These are phyloP conservation scores for Venturia pyrina DNA, from an alignment of 2,329 filamentous ascomycete genomes.

Conservation along the genomic window DNA sequence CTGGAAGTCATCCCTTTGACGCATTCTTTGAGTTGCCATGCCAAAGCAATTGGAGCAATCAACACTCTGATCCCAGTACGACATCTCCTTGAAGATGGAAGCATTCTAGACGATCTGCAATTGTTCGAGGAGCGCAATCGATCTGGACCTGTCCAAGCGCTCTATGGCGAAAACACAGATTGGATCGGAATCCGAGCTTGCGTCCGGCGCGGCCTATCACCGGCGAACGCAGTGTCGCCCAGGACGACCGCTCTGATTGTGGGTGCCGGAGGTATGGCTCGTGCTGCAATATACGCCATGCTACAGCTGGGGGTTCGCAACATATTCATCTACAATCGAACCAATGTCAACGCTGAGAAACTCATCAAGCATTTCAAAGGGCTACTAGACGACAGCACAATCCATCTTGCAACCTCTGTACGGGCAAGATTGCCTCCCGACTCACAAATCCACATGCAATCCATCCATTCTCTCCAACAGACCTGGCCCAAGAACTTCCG, in stretches of 20 bases:
- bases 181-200: constrained; percentile 72
- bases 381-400: constrained; percentile 25
- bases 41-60: constrained; percentile 63
- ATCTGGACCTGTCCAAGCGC: constrained; percentile 54
- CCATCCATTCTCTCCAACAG: constrained; percentile 49
- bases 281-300: constrained; percentile 69
- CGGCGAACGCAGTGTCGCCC: constrained; percentile 49
- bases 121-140: constrained; percentile 50
- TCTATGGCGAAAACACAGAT: constrained; percentile 73
- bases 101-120: constrained; percentile 43
- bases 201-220: constrained; percentile 61
- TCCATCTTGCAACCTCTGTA: background rate
- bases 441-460: constrained; percentile 35
- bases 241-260: constrained; percentile 44
- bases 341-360: constrained; percentile 53
- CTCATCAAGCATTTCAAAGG: constrained; percentile 62
- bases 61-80: constrained; percentile 68
- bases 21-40: constrained; percentile 59
- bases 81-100: constrained; percentile 42
- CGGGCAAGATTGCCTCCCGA: constrained; percentile 14
- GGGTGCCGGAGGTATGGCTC: constrained; percentile 63
- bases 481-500: constrained; percentile 55
- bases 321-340: constrained; percentile 67
- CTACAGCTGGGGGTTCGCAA: constrained; percentile 66
- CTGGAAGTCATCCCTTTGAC: constrained; percentile 57